Evolutionary conservation across 208 protist genomes (phyloP).

Genomic region (Acanthamoeba royreba): DNA sequence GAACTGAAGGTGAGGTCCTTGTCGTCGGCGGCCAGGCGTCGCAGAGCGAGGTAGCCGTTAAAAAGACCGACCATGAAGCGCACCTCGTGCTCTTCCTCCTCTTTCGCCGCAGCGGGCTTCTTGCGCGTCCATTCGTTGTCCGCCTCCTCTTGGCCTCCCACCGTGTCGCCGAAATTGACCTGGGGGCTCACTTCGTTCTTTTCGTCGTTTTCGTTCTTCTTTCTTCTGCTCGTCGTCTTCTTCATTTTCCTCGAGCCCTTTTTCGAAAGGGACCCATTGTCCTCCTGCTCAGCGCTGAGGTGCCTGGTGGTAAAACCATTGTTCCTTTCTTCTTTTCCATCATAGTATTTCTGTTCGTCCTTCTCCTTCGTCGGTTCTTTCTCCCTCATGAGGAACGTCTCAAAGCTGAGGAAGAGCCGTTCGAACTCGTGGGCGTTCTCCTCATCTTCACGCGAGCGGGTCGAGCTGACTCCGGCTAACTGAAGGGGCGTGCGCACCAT

Average conservation of each 20-base stretch:
- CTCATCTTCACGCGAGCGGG: neutral
- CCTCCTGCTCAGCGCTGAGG: neutral
- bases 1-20: neutral
- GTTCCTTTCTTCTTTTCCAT: too few species aligned
- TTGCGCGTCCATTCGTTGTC: too few species aligned
- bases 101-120: neutral
- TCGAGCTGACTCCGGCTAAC: neutral
- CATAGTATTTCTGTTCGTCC: neutral
- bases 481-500: neutral
- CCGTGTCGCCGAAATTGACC: too few species aligned
- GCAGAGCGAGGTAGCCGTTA: neutral
- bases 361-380: too few species aligned
- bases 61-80: neutral
- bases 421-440: neutral
- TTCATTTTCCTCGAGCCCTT: too few species aligned
- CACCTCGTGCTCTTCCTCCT: neutral
- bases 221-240: too few species aligned
- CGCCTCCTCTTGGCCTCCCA: neutral
- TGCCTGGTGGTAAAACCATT: neutral
- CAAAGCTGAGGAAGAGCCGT: neutral
- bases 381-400: neutral
- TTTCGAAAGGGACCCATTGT: too few species aligned
- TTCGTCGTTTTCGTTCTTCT: neutral
- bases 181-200: neutral
- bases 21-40: neutral